These are phyloP conservation scores for Haplosporangium gracile DNA, from an alignment of 192 early-diverging fungal genomes.

Conservation along the genomic window DNA sequence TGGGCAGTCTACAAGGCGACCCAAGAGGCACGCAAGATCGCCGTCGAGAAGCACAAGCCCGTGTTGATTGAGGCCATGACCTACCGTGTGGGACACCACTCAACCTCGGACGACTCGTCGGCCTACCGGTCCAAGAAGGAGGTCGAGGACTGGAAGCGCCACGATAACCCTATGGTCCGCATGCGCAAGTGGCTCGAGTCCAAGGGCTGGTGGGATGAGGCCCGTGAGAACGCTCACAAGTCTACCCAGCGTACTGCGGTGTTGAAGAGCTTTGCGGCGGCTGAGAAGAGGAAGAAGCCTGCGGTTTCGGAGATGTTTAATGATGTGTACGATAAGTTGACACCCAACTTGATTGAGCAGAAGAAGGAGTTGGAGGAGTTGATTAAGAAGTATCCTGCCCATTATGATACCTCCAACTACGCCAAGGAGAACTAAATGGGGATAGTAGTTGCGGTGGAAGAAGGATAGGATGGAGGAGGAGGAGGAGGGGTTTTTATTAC, in stretches of 20 bases:
- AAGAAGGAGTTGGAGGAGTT: constrained; percentile 82
- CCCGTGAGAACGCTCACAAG: constrained; percentile 75
- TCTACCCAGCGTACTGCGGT: constrained; percentile 77
- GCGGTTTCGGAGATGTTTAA: constrained; percentile 86
- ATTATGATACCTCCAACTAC: constrained; percentile 70
- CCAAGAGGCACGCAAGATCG: constrained; percentile 85
- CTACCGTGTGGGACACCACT: constrained; percentile 97
- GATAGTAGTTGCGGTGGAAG: too few relatives aligned
- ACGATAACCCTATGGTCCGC: constrained; percentile 91
- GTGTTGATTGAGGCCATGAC: constrained; percentile 98
- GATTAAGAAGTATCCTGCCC: constrained; percentile 87
- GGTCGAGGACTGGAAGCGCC: constrained; percentile 88
- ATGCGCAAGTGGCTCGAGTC: constrained; percentile 91
- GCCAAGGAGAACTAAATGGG: constrained; percentile 39
- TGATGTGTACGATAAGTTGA: constrained; percentile 93
- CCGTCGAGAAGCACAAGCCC: constrained; percentile 85
- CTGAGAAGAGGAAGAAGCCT: constrained; percentile 93
- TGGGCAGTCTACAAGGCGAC: constrained; percentile 98
- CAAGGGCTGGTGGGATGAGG: constrained; percentile 87
- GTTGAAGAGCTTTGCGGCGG: constrained; percentile 84
- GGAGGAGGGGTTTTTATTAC: background rate
- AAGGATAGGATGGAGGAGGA: background rate
- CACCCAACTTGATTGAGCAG: constrained; percentile 84
- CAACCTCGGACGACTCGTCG: constrained; percentile 97
- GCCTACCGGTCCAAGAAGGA: constrained; percentile 95